Evolutionary conservation across 257 asterid species (phyloP), one percentile per base, ranked within the genome.

Genomic region (Ilex asprella): DNA sequence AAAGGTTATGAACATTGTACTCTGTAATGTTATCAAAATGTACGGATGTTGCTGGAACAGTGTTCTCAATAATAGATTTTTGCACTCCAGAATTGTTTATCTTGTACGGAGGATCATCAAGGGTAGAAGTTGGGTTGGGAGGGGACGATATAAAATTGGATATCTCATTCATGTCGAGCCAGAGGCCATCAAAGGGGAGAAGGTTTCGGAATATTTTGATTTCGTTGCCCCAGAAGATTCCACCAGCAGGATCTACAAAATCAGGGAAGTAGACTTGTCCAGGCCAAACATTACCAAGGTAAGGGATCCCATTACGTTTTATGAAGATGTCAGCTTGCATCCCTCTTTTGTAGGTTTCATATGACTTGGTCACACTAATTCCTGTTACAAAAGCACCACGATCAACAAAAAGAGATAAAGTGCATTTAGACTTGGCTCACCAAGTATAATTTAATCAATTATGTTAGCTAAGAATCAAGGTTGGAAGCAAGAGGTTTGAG

Each of bases 81-180:
- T 69, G 61, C 29, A 16, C 4, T 27, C 95, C 95, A 2, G 73
- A 62, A 62, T 89, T 85, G 78, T 91, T 89, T 62, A 92, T 86
- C 83, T 77, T 84, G 46, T 89, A 92, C 30, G 97, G 97, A 53
- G 97, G 98, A 15, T 86, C 72, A 39, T 89, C 97, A 6, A 85
- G 56, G 32, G 70, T 51, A 0, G 98, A 88, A 56, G 74, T 72
- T 50, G 95, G 87, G 53, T 72, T 72, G n/a, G 85, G 63, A 31
- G 84, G 76, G 15, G 95, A 81, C 27, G 91, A 58, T 39, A 78
- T 85, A 79, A 92, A 92, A 66, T 92, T 92, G 29, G 99, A 82
- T 29, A 80, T 0, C 62, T 92, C 99, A 60, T 92, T 92, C 99
- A 92, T 92, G 82, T 92, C 99, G 16, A 92, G 76, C 99, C 99